Conservation (phyloP, 352 stramenopile species). For the Phytophthora macrochlamydospora region DNA sequence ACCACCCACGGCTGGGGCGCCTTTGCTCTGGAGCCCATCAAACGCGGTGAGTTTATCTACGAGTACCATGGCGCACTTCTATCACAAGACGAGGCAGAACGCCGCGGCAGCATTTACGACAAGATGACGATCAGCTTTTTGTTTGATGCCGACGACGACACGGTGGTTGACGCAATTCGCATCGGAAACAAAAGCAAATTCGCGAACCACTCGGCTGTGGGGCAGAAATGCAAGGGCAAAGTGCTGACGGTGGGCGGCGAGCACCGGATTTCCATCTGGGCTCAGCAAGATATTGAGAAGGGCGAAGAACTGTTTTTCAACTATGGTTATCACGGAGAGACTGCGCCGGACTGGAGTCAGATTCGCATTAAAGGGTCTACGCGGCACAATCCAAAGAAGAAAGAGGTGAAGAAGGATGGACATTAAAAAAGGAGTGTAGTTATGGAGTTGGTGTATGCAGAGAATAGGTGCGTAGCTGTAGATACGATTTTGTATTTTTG, state of each 20-base stretch:
- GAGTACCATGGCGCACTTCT: constrained; percentile 70
- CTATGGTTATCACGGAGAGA: constrained; percentile 69
- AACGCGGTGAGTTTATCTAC: constrained; percentile 72
- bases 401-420: constrained; percentile 26
- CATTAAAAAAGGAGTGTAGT: constrained; percentile 12
- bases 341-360: constrained; percentile 69
- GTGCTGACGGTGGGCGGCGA: constrained; percentile 86
- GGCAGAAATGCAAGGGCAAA: constrained; percentile 84
- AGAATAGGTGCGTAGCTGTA: not conserved
- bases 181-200: constrained; percentile 95
- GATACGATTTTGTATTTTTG: too few species aligned
- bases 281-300: constrained; percentile 85
- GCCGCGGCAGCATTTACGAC: constrained; percentile 86
- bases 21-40: constrained; percentile 67
- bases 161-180: constrained; percentile 89
- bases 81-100: constrained; percentile 74
- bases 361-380: constrained; percentile 47
- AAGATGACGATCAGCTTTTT: constrained; percentile 88
- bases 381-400: constrained; percentile 26
- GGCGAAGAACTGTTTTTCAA: constrained; percentile 80
- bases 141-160: constrained; percentile 92
- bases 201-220: constrained; percentile 71
- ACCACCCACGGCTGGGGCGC: constrained; percentile 68
- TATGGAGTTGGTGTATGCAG: not conserved
- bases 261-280: constrained; percentile 93